phyloP scores from a whole-genome alignment of 768 basidiomycete genomes.

The Russula sp. region DNA sequence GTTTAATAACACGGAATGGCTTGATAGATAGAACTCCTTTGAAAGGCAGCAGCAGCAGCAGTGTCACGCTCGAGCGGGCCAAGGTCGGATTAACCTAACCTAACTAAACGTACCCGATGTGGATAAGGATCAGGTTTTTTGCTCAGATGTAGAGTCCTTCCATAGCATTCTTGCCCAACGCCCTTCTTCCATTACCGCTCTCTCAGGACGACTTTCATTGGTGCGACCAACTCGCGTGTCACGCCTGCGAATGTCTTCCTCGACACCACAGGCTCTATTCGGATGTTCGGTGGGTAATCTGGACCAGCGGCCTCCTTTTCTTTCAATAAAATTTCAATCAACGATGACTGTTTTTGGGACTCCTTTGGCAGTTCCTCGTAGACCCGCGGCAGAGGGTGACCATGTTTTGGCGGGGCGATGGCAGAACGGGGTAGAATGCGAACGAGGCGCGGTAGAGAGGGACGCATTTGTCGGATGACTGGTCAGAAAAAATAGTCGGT shows the following conservation, averaged over 20 bases:
- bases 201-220: slow-evolving; percentile 34
- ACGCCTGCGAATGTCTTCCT: slow-evolving; percentile 36
- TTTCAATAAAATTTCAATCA: slow-evolving; percentile 38
- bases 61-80: too few species aligned
- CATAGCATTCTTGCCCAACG: background rate
- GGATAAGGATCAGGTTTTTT: background rate
- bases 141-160: background rate
- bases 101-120: too few species aligned
- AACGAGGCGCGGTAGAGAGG: slow-evolving; percentile 29
- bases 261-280: slow-evolving; percentile 40
- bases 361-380: slow-evolving; percentile 24
- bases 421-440: slow-evolving; percentile 34
- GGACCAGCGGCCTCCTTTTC: slow-evolving; percentile 33
- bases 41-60: too few species aligned
- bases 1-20: too few species aligned
- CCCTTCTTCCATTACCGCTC: slow-evolving; percentile 24
- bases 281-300: slow-evolving; percentile 42
- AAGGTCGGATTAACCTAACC: too few species aligned
- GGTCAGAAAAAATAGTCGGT: background rate
- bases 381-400: slow-evolving; percentile 21
- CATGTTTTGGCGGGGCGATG: slow-evolving; percentile 24
- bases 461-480: slow-evolving; percentile 26
- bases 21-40: too few species aligned
- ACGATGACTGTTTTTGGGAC: slow-evolving; percentile 22
- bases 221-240: slow-evolving; percentile 31